Conservation (phyloP, 129 eudicot species). For the Flaveria bidentis region DNA sequence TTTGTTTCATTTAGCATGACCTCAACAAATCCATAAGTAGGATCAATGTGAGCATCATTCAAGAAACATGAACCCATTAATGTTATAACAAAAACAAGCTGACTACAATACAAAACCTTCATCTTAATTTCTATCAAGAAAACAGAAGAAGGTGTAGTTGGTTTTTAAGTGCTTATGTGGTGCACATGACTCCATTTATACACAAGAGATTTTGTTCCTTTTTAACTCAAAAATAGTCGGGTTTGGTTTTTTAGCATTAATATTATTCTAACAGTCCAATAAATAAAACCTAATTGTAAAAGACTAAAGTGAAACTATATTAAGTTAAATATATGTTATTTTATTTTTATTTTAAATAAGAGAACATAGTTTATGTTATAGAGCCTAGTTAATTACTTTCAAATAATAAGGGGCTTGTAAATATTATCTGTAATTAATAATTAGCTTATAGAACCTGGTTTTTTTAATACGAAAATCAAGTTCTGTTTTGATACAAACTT, state of each 20-base stretch:
- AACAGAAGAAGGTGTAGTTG: not conserved
- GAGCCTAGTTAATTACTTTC: too few relatives aligned
- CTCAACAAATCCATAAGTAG: conserved; percentile 39
- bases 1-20: conserved; percentile 30
- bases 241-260: not conserved
- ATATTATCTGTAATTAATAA: too few relatives aligned
- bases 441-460: too few relatives aligned
- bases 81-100: not conserved
- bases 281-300: too few relatives aligned
- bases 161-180: not conserved
- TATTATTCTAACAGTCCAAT: too few relatives aligned
- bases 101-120: not conserved
- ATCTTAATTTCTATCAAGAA: conserved; percentile 9
- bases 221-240: not conserved
- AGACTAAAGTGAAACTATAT: too few relatives aligned
- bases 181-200: conserved; percentile 7
- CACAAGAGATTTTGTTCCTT: not conserved
- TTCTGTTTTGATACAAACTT: too few relatives aligned
- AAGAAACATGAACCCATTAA: not conserved
- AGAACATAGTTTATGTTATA: too few relatives aligned
- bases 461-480: too few relatives aligned
- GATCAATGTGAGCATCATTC: conserved; percentile 24
- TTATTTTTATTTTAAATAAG: too few relatives aligned
- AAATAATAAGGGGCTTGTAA: too few relatives aligned
- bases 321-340: too few relatives aligned